phyloP scores from a whole-genome alignment of 225 moss, liverwort and hornwort genomes.

The Neckera pumila region DNA sequence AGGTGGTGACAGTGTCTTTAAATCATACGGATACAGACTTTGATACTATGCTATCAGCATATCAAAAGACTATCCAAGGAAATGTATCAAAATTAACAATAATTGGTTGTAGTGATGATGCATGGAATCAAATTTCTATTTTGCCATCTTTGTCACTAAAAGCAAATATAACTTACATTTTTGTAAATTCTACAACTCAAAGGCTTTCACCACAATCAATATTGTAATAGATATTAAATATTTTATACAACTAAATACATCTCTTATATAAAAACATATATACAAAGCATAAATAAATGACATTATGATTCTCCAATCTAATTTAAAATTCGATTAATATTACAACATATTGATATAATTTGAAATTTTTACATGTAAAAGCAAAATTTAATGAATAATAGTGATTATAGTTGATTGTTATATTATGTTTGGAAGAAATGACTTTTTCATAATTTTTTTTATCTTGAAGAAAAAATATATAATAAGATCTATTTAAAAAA shows the following conservation, averaged over 20 bases:
- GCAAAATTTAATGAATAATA: background rate
- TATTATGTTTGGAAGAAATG: background rate
- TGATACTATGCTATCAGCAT: slow-evolving; percentile 59
- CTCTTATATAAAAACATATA: too few relatives aligned
- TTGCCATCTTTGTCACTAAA: slow-evolving; percentile 19
- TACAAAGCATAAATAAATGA: background rate
- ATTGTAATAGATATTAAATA: background rate
- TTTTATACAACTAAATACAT: background rate
- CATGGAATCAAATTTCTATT: slow-evolving; percentile 33
- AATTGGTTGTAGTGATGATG: slow-evolving; percentile 64
- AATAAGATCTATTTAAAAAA: too few relatives aligned
- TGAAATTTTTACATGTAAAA: background rate
- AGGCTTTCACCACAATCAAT: background rate
- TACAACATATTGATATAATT: background rate
- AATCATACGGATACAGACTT: slow-evolving; percentile 55
- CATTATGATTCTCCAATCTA: accelerated
- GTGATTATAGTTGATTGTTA: too few relatives aligned
- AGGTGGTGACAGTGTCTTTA: slow-evolving; percentile 54
- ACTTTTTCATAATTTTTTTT: too few relatives aligned
- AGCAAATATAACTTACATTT: slow-evolving; percentile 42
- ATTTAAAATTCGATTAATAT: too few relatives aligned
- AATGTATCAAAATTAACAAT: slow-evolving; percentile 11
- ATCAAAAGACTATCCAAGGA: slow-evolving; percentile 26
- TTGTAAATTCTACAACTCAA: slow-evolving; percentile 31
- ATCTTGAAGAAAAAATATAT: background rate